These are phyloP conservation scores for Bryoerythrophyllum caledonicum DNA, from an alignment of 225 moss, liverwort and hornwort species.

Conservation along the genomic window DNA sequence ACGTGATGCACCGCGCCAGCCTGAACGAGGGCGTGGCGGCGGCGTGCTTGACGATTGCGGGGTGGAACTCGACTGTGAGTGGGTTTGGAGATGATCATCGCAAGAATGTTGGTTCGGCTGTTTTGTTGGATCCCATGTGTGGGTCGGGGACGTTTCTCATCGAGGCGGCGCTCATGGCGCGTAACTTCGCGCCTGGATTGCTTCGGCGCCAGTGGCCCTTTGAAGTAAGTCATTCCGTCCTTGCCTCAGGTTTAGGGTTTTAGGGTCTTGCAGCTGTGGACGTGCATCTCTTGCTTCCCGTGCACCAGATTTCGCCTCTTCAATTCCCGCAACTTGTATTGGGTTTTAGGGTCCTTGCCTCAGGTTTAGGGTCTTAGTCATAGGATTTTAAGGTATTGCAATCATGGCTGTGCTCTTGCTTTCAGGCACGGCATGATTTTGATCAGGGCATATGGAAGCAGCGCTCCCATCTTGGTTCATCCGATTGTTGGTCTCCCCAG, in stretches of 20 bases:
- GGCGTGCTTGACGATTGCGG: constrained; percentile 20
- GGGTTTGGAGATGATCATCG: constrained; percentile 13
- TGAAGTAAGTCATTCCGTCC: neutral
- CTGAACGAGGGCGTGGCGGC: constrained; percentile 23
- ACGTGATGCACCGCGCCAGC: constrained; percentile 23
- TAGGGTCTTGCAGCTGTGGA: neutral
- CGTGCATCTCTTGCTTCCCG: neutral
- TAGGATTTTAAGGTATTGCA: too few relatives aligned
- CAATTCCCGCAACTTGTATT: too few relatives aligned
- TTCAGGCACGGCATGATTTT: too few relatives aligned
- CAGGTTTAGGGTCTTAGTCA: too few relatives aligned
- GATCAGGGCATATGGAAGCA: too few relatives aligned
- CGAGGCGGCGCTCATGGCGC: constrained; percentile 21
- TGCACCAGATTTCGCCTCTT: too few relatives aligned
- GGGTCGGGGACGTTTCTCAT: constrained; percentile 20
- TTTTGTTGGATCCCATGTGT: constrained; percentile 25
- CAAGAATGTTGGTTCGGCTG: neutral
- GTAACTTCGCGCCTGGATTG: constrained; percentile 12
- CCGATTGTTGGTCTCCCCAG: too few relatives aligned
- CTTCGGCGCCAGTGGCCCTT: constrained; percentile 22
- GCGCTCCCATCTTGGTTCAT: too few relatives aligned
- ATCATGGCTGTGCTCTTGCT: neutral
- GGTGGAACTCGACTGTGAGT: constrained; percentile 13
- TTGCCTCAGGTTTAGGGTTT: too few relatives aligned
- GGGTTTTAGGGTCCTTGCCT: too few relatives aligned